phyloP scores from a whole-genome alignment of 371 early-diverging fungal genomes.

The Conidiobolus incongruus region DNA sequence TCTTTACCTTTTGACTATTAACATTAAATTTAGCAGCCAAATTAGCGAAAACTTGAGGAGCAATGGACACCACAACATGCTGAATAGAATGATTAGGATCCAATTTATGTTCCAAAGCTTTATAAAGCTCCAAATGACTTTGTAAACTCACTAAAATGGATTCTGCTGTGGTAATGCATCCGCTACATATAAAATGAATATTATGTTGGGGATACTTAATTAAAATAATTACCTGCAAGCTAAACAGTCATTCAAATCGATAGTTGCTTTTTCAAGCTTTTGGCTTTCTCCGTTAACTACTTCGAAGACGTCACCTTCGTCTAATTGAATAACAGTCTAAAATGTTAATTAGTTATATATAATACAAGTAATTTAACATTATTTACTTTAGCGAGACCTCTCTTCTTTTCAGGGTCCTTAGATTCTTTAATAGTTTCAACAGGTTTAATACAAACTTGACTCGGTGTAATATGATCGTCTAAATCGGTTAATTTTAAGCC shows the following conservation, averaged over 20 bases:
- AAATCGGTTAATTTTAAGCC: constrained; percentile 55
- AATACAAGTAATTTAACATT: neutral
- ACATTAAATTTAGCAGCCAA: constrained; percentile 66
- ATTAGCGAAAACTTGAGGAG: constrained; percentile 83
- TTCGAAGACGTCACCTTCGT: constrained; percentile 28
- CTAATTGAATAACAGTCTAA: constrained; percentile 38
- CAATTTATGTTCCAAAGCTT: constrained; percentile 42
- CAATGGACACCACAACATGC: constrained; percentile 53
- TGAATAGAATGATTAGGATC: too few relatives aligned
- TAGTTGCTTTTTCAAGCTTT: constrained; percentile 63
- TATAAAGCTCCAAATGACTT: constrained; percentile 65
- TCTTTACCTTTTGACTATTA: constrained; percentile 28
- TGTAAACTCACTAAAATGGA: constrained; percentile 77
- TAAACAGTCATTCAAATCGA: constrained; percentile 84
- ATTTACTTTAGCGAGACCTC: constrained; percentile 1
- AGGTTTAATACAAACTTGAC: constrained; percentile 89
- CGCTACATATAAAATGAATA: constrained; percentile 20
- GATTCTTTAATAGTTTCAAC: constrained; percentile 44
- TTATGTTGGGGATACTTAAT: neutral
- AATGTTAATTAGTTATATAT: neutral
- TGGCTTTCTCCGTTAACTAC: constrained; percentile 58
- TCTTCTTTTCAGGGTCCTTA: constrained; percentile 17
- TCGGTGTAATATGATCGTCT: constrained; percentile 87
- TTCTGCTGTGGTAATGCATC: constrained; percentile 95
- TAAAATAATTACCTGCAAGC: constrained; percentile 62